Evolutionary conservation across 2,329 filamentous ascomycete species (phyloP).

Genomic region (Aaosphaeria arxii): DNA sequence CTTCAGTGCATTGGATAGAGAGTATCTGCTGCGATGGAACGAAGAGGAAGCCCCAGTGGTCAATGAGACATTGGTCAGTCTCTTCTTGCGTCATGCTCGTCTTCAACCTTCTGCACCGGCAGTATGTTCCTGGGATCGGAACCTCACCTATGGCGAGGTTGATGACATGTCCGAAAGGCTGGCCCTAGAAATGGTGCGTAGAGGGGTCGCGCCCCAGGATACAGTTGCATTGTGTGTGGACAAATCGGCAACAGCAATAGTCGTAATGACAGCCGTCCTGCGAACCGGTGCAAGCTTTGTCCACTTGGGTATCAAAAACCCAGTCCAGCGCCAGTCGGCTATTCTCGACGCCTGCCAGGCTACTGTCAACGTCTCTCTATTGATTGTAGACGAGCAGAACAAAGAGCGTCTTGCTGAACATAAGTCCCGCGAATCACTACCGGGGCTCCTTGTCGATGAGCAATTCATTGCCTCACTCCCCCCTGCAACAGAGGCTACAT

Average conservation of each 20-base stretch:
- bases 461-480: neutral
- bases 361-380: neutral
- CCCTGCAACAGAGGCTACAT: neutral
- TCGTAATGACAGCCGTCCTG: constrained; percentile 34
- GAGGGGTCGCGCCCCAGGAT: neutral
- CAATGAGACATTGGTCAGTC: too few relatives aligned
- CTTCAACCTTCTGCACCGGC: neutral
- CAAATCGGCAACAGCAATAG: constrained; percentile 3
- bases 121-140: constrained; percentile 4
- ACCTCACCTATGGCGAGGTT: constrained; percentile 4
- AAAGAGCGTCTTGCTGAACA: too few relatives aligned
- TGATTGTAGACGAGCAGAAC: neutral
- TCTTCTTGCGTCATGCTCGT: too few relatives aligned
- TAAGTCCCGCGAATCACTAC: neutral
- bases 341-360: neutral
- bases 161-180: neutral
- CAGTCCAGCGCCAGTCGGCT: neutral
- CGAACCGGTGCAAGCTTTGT: neutral
- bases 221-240: neutral
- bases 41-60: too few relatives aligned
- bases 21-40: too few relatives aligned
- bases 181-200: neutral
- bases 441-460: neutral
- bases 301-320: neutral
- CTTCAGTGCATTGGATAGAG: too few relatives aligned